Base-by-base conservation (phyloP, 2,329 filamentous ascomycete species). In the Fonsecaea pugnacius region DNA sequence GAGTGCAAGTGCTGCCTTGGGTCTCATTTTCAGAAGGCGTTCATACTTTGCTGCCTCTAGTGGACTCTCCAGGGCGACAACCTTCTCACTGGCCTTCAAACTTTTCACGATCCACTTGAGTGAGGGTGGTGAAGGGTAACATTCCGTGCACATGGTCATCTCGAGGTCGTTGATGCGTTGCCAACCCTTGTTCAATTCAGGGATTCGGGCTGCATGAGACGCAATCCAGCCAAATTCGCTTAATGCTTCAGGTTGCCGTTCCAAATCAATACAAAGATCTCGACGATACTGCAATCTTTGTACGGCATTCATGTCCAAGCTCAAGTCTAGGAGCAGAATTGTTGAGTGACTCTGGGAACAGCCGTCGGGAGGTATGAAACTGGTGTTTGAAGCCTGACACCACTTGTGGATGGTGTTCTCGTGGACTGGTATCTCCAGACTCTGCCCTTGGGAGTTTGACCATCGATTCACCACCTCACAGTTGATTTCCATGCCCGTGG, bases 11-110 rank as follows among this genome's bases (percentile, higher is more conserved):
- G 83, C 80, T 1, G 79, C 72, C 0, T 74, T 57, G 2, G 83
- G 80, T 12, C 80, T 76, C 18, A 72, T 72, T 68, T 87, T 87
- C 10, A 85, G 71, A 1, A 76, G 75, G 40, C 77, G 76, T 69
- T 87, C 85, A 65, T 81, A 86, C 0, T 72, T 63, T 1, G 79
- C 80, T 33, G 84, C 84, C 64, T 80, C 77, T 61, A 78, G 71
- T 0, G 80, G 78, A 67, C 87, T 79, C 70, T 87, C 85, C 55
- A 80, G 81, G 0, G 82, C 77, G 14, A 74, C 75, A 21, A 82
- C 64, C 14, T 64, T 66, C 5, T 72, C 72, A 50, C 69, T 72
- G 52, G 65, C 66, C 52, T 74, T 67, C 4, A 73, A 67, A 5
- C 8, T 40, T 18, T 64, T 56, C 24, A 61, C 16, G 10, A 61